These are phyloP conservation scores for Trametes cingulata DNA, from an alignment of 768 basidiomycete genomes.

Conservation along the genomic window DNA sequence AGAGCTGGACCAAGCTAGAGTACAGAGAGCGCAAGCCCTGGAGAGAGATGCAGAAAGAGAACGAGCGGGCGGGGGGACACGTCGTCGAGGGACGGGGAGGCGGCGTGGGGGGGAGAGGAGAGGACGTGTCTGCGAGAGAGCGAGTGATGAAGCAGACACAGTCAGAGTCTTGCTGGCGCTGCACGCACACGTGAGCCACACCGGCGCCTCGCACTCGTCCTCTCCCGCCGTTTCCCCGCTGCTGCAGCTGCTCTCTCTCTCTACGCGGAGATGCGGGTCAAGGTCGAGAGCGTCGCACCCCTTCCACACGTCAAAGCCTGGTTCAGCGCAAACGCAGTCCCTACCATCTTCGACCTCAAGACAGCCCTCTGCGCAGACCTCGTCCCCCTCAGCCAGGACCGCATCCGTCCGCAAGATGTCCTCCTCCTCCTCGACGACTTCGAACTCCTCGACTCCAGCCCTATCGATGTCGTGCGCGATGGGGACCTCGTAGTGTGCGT, in stretches of 20 bases:
- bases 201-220: slow-evolving; percentile 1
- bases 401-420: slow-evolving; percentile 17
- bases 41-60: neutral
- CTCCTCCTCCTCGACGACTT: slow-evolving; percentile 34
- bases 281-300: slow-evolving; percentile 28
- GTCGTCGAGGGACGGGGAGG: slow-evolving; percentile 2
- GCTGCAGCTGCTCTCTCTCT: neutral
- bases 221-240: neutral
- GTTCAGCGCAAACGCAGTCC: slow-evolving; percentile 26
- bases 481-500: slow-evolving; percentile 34
- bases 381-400: slow-evolving; percentile 14
- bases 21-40: slow-evolving; percentile 7
- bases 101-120: neutral
- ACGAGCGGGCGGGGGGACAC: slow-evolving; percentile 12
- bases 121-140: neutral
- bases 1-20: slow-evolving; percentile 11
- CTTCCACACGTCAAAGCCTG: slow-evolving; percentile 31
- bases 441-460: slow-evolving; percentile 31
- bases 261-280: slow-evolving; percentile 35
- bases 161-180: neutral
- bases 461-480: slow-evolving; percentile 32
- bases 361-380: slow-evolving; percentile 27
- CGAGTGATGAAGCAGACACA: too few relatives aligned
- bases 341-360: slow-evolving; percentile 30
- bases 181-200: neutral